Base-by-base conservation (phyloP, 805 yeast species). In the Saccharomycopsis capsularis region DNA sequence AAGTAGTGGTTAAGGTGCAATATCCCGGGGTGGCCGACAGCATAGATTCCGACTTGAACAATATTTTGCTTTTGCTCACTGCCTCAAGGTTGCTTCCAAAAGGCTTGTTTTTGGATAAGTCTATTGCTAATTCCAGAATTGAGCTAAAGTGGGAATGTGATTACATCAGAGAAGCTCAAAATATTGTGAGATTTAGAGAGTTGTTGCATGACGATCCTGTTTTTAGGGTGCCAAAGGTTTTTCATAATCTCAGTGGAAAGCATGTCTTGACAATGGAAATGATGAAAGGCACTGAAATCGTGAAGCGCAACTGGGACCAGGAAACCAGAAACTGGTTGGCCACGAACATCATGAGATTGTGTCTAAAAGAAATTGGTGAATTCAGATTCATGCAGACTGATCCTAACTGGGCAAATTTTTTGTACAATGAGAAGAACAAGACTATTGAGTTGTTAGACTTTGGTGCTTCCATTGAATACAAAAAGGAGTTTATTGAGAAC, bases 131-230 rank as follows among this genome's bases (percentile, higher is more conserved):
- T 65, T 98, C 99, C 1, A 75, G 99, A 56, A 78, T 78, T 16
- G 99, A 93, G 64, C 72, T 93, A 56, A 89, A 88, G 58, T 91
- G 98, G 98, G 99, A 93, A 67, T 91, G 98, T 67, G 98, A 93
- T 66, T 93, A 93, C 62, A 66, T 81, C 23, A 78, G 98, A 56
- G 99, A 93, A 64, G 95, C 96, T 1, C 75, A 75, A 51, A 82
- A 82, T 58, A 68, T 90, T 56, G 78, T 77, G 39, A 73, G 81
- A 55, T 91, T 87, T 67, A 67, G 77, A 25, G 78, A 78, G 47
- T 68, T 87, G 55, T 60, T 85, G 39, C 68, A 70, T 42, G 78
- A 76, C 55, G 79, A 75, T 57, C 75, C 79, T 0, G 82, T 70
- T 1, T 88, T 88, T 59, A 75, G 61, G 4, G 95, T 91, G 15